Percentiles rank a stretch among this genome's conserved stretches.
phyloP scores from a whole-genome alignment of 768 basidiomycete genomes.

The Steccherinum ochraceum region DNA sequence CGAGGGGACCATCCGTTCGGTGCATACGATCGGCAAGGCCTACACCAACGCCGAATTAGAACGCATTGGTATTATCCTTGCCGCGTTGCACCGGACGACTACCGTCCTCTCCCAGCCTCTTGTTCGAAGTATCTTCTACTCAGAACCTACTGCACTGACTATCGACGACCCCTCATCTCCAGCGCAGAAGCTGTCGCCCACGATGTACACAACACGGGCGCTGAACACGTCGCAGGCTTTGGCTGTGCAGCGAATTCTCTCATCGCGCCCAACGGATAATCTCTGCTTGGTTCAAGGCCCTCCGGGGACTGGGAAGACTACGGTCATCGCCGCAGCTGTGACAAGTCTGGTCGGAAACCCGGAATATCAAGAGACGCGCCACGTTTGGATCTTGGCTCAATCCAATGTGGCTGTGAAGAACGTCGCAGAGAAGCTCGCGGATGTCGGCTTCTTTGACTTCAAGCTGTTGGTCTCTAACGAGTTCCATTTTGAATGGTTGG shows the following conservation, averaged over 20 bases:
- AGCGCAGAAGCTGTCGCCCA: neutral
- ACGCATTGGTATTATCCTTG: constrained; percentile 20
- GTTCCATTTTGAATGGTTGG: constrained; percentile 34
- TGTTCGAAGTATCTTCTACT: neutral
- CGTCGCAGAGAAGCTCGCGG: constrained; percentile 39
- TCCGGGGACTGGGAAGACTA: constrained; percentile 38
- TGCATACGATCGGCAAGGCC: constrained; percentile 16
- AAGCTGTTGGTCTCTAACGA: constrained; percentile 42
- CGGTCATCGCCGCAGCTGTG: constrained; percentile 31
- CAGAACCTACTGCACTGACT: constrained; percentile 10
- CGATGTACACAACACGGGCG: no score
- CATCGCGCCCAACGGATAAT: constrained; percentile 3
- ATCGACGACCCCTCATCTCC: constrained; percentile 21
- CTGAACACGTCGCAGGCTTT: constrained; percentile 23
- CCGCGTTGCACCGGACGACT: constrained; percentile 12
- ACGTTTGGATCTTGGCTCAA: constrained; percentile 38
- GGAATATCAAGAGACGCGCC: constrained; percentile 4
- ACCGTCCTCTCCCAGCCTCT: neutral
- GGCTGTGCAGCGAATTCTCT: constrained; percentile 24
- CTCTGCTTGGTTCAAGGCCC: constrained; percentile 18
- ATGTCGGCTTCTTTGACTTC: constrained; percentile 26
- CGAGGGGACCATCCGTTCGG: neutral
- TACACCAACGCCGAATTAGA: constrained; percentile 9
- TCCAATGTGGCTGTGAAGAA: constrained; percentile 49
- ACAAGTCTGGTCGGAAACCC: constrained; percentile 15